A percentile compares a stretch with the other conserved stretches of the same genome.
Conservation (phyloP, 345 rosid species). For the Ceriops decandra region DNA sequence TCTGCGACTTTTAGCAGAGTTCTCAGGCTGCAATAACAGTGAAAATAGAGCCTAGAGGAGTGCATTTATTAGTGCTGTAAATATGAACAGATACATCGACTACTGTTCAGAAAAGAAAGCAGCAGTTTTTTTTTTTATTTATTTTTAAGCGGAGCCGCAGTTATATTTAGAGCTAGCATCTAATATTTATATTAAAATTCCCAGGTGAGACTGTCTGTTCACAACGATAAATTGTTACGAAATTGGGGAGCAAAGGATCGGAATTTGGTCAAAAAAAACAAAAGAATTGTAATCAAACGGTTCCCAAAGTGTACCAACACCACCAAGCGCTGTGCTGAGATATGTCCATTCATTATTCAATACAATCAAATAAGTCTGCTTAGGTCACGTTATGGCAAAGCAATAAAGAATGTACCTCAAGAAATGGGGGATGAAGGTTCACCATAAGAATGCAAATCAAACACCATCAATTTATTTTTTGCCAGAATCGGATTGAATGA, state of each 20-base stretch:
- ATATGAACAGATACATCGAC: conserved; percentile 11
- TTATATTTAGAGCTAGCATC: neutral
- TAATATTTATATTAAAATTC: too few species aligned
- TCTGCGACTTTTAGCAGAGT: conserved; percentile 41
- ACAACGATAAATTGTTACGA: conserved; percentile 9
- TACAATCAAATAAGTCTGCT: too few species aligned
- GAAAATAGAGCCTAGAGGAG: conserved; percentile 37
- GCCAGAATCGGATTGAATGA: neutral
- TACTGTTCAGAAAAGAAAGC: neutral
- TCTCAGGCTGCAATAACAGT: conserved; percentile 37
- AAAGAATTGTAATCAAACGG: conserved; percentile 18
- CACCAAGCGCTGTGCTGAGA: too few species aligned
- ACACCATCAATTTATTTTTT: neutral
- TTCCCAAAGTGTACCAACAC: conserved; percentile 10
- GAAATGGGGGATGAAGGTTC: neutral
- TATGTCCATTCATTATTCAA: too few species aligned
- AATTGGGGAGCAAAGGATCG: conserved; percentile 21
- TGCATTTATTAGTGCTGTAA: conserved; percentile 29
- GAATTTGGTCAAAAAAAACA: conserved; percentile 10
- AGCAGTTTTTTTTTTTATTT: neutral
- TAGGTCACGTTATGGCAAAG: too few species aligned
- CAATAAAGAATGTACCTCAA: too few species aligned
- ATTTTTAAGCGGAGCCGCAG: neutral
- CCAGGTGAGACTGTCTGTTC: too few species aligned
- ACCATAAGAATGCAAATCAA: neutral